phyloP scores from a whole-genome alignment of 2,329 filamentous ascomycete genomes.

The Microdochium nivale region DNA sequence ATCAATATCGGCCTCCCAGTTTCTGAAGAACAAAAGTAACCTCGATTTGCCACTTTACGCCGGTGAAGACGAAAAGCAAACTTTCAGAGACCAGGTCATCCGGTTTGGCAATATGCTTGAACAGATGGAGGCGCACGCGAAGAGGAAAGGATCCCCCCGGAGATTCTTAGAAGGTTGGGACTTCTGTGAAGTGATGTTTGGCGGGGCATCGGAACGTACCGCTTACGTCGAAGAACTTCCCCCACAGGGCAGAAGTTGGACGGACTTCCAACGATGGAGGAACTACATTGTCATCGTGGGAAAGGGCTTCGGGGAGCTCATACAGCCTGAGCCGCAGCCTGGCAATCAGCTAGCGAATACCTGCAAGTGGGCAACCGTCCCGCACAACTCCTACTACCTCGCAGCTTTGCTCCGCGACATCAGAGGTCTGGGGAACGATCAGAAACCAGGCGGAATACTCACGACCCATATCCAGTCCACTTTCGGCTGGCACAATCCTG shows the following conservation, averaged over 20 bases:
- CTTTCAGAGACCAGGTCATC: constrained; percentile 15
- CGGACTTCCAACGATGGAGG: constrained; percentile 19
- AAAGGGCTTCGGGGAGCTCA: constrained; percentile 11
- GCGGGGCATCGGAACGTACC: constrained; percentile 11
- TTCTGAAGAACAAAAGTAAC: constrained; percentile 5
- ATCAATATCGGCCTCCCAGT: neutral
- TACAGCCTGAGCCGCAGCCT: constrained; percentile 1
- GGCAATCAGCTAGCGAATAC: neutral
- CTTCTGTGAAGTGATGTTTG: constrained; percentile 16
- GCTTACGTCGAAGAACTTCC: constrained; percentile 11
- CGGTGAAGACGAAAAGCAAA: constrained; percentile 6
- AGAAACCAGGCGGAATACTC: constrained; percentile 1
- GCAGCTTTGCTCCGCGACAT: constrained; percentile 5
- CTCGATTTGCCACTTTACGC: constrained; percentile 6
- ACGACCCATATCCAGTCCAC: constrained; percentile 4
- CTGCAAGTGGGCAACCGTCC: constrained; percentile 1
- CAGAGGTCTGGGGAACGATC: constrained; percentile 1
- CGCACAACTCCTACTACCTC: constrained; percentile 3
- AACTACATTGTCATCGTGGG: constrained; percentile 13
- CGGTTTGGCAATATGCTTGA: constrained; percentile 17
- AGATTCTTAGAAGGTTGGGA: constrained; percentile 15
- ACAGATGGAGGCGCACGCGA: constrained; percentile 16
- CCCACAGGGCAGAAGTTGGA: constrained; percentile 16
- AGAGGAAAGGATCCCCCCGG: constrained; percentile 5
- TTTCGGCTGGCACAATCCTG: constrained; percentile 6